Evolutionary conservation across 495 filamentous ascomycete species (phyloP).

Genomic region (Ascobolus immersus): DNA sequence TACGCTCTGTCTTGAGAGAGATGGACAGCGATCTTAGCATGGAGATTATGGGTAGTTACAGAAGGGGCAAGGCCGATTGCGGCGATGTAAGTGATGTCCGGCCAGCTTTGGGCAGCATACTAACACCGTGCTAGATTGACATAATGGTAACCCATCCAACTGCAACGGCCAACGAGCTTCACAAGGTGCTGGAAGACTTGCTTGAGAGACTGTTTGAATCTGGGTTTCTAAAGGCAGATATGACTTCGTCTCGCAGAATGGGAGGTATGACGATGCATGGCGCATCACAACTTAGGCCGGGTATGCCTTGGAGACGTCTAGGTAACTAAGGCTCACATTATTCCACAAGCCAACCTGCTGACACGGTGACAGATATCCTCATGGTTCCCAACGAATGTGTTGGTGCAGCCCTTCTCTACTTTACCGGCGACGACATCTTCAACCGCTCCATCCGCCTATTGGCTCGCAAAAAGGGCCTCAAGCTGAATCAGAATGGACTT

Average conservation of each 20-base stretch:
- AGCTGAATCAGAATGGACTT: no score
- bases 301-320: slow-evolving; percentile 11
- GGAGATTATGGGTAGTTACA: slow-evolving; percentile 44
- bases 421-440: slow-evolving; percentile 92
- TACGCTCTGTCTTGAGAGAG: slow-evolving; percentile 31
- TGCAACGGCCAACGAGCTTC: background rate
- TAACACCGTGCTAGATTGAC: slow-evolving; percentile 39
- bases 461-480: slow-evolving; percentile 53
- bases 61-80: slow-evolving; percentile 26
- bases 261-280: slow-evolving; percentile 47
- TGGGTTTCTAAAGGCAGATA: slow-evolving; percentile 36
- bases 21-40: slow-evolving; percentile 32
- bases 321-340: background rate
- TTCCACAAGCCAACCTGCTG: background rate
- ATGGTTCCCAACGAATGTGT: slow-evolving; percentile 59
- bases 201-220: slow-evolving; percentile 32
- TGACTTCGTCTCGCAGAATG: slow-evolving; percentile 15
- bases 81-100: slow-evolving; percentile 7
- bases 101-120: background rate
- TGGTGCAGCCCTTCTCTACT: slow-evolving; percentile 80
- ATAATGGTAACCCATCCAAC: slow-evolving; percentile 47
- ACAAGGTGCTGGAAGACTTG: slow-evolving; percentile 22
- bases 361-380: slow-evolving; percentile 35
- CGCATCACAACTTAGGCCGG: slow-evolving; percentile 38
- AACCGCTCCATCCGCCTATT: slow-evolving; percentile 69